phyloP scores from a whole-genome alignment of 2,329 filamentous ascomycete genomes.

The Raffaelea albimanens region DNA sequence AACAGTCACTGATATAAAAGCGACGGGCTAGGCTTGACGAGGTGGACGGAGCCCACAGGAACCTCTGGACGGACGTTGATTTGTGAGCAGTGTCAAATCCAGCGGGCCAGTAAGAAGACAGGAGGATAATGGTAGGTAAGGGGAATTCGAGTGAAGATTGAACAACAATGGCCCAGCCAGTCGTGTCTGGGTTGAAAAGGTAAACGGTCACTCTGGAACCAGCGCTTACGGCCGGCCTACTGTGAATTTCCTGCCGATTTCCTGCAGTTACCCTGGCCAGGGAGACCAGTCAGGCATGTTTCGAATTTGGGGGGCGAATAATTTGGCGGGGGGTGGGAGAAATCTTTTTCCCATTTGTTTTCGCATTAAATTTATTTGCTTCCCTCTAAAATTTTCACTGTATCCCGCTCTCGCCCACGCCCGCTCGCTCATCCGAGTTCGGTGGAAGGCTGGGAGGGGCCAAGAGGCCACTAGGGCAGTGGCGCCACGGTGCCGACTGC shows the following conservation, averaged over 20 bases:
- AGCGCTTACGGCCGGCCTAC: too few species aligned
- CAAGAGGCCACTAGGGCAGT: not conserved
- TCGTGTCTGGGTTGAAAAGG: too few species aligned
- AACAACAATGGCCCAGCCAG: slow-evolving; percentile 1
- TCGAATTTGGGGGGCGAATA: slow-evolving; percentile 4
- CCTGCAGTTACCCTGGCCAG: too few species aligned
- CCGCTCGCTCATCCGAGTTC: too few species aligned
- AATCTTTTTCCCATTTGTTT: slow-evolving; percentile 1
- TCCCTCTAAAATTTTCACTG: too few species aligned
- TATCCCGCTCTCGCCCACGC: too few species aligned
- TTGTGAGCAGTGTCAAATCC: slow-evolving; percentile 13
- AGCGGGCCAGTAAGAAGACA: not conserved
- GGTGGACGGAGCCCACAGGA: not conserved
- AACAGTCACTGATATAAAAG: not conserved
- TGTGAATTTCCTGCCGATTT: too few species aligned
- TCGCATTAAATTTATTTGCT: too few species aligned
- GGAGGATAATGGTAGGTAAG: not conserved
- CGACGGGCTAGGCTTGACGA: not conserved
- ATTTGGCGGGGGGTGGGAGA: slow-evolving; percentile 2
- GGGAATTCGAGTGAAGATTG: too few species aligned
- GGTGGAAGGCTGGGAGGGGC: not conserved
- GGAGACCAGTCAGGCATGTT: too few species aligned
- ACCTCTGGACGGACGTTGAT: slow-evolving; percentile 10
- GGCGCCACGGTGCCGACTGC: not conserved
- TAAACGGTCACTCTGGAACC: too few species aligned